phyloP scores from a whole-genome alignment of 495 filamentous ascomycete species.

The Penicillium psychrofluorescens region DNA sequence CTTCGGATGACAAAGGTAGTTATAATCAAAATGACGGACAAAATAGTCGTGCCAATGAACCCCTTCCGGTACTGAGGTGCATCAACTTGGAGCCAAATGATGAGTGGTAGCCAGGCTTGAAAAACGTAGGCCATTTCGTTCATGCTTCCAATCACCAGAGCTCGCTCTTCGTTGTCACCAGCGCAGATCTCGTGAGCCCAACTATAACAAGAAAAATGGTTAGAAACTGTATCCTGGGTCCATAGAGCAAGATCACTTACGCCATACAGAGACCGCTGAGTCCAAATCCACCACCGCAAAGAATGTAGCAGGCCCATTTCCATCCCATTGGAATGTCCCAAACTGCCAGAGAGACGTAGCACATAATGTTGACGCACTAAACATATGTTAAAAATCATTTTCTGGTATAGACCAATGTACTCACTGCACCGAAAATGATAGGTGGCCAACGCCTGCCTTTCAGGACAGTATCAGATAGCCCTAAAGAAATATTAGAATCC shows the following conservation, averaged over 20 bases:
- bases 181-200: constrained; percentile 47
- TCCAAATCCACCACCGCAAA: constrained; percentile 28
- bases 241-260: constrained; percentile 11
- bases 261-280: constrained; percentile 38
- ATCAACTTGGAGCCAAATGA: constrained; percentile 48
- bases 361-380: constrained; percentile 30
- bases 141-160: constrained; percentile 43
- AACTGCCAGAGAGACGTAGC: constrained; percentile 29
- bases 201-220: constrained; percentile 7
- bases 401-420: neutral
- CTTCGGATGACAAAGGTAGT: constrained; percentile 16
- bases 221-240: neutral
- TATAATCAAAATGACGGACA: constrained; percentile 26
- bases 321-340: constrained; percentile 40
- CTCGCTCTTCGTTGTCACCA: constrained; percentile 44
- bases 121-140: constrained; percentile 43
- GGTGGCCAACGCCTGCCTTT: constrained; percentile 50
- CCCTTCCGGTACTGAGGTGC: constrained; percentile 41
- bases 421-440: constrained; percentile 40
- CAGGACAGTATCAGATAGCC: constrained; percentile 44
- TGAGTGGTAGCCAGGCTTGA: constrained; percentile 42
- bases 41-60: constrained; percentile 31
- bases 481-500: constrained; percentile 12
- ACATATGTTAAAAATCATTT: constrained; percentile 1
- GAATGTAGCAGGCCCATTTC: constrained; percentile 39